A percentile compares a stretch with the other conserved stretches of the same genome.
phyloP scores from a whole-genome alignment of 1,139 yeast genomes.

The Kodamaea anthophila region DNA sequence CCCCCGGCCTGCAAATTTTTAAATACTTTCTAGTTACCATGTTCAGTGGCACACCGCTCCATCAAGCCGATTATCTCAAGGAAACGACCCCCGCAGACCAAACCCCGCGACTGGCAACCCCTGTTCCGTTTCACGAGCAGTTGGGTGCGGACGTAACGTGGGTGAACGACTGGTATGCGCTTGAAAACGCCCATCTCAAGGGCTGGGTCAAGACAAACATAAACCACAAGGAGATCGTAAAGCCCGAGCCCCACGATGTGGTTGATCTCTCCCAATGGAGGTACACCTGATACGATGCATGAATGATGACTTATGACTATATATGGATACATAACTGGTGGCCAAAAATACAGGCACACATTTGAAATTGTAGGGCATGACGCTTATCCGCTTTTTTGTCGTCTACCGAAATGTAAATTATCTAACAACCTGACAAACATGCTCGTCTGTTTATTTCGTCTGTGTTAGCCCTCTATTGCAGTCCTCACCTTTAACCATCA shows the following conservation, averaged over 20 bases:
- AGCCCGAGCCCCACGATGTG: slow-evolving; percentile 5
- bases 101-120: slow-evolving; percentile 8
- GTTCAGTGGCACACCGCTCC: slow-evolving; percentile 1
- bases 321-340: no score
- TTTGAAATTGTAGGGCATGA: background rate
- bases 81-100: no score
- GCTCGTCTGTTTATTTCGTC: no score
- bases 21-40: no score
- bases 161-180: slow-evolving; percentile 37
- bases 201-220: slow-evolving; percentile 36
- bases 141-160: slow-evolving; percentile 30
- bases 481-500: no score
- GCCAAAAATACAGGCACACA: no score
- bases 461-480: no score
- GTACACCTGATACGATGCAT: slow-evolving; percentile 3
- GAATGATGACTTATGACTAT: slow-evolving; percentile 1
- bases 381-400: background rate
- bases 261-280: slow-evolving; percentile 8
- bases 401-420: no score
- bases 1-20: no score
- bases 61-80: no score
- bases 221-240: slow-evolving; percentile 13
- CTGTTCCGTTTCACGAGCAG: slow-evolving; percentile 16
- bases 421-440: no score
- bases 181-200: slow-evolving; percentile 25